Evolutionary conservation across 768 basidiomycete species (phyloP), one percentile per base, ranked within the genome.

Genomic region (Auricularia auricula-judae): DNA sequence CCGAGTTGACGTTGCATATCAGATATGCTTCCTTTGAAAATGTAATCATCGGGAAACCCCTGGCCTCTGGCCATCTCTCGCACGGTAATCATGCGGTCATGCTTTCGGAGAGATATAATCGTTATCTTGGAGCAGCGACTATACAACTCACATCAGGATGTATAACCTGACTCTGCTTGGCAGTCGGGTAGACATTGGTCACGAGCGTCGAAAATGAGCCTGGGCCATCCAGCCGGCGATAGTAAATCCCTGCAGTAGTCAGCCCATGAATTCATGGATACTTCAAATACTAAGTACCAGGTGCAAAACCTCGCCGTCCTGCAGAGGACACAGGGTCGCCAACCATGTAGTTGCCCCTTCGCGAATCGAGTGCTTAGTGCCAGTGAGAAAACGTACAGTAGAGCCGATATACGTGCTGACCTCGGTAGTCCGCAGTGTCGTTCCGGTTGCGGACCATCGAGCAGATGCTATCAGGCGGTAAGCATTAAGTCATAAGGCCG

Each of bases 1-100:
- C 89, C 89, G 66, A 92, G 89, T 65, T 89, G 88, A 35, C 88
- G 79, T 68, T 89, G 88, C 79, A 91, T 87, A 88, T 91, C 66
- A 8, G 51, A 54, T 14, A 63, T 54, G 63, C 65, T 5, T 64
- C 87, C 76, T 63, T 80, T 70, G 67, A 93, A 91, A 0, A 81
- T 73, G 65, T 89, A 90, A 69, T 79, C 74, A 67, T 93, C 90
- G 0, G 90, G 87, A 71, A 93, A 89, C 0, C 91, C 90, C 75
- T 93, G 90, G 0, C 88, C 86, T 56, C 91, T 77, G 7, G 89
- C 90, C 16, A 89, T 76, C 71, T 92, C 90, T 5, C 90, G 81
- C 29, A 91, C 84, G 0, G 87, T 86, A 5, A 90, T 74, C 67
- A 89, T 83, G 11, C 90, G 82, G 67, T 81, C 81, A 14, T 51